These are phyloP conservation scores for Cicer chorassanicum DNA, from an alignment of 306 rosid genomes.

Conservation along the genomic window DNA sequence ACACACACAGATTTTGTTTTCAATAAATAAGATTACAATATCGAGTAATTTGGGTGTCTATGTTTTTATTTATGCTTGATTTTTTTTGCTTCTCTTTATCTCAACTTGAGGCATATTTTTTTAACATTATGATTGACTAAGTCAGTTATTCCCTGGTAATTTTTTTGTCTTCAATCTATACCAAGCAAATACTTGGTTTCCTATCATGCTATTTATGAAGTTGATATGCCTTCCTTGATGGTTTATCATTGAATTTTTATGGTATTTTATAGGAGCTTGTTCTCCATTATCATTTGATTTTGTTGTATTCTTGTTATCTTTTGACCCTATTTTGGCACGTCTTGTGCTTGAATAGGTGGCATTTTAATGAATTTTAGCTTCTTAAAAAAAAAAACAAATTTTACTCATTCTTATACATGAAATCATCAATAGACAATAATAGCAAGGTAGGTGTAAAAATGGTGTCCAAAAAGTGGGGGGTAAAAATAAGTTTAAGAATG, in stretches of 20 bases:
- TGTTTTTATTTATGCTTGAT: neutral
- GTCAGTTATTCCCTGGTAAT: neutral
- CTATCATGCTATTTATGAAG: constrained; percentile 19
- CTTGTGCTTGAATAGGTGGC: too few relatives aligned
- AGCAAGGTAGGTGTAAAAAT: neutral
- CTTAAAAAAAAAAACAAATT: too few relatives aligned
- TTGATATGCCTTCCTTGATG: constrained; percentile 18
- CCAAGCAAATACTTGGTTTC: constrained; percentile 6
- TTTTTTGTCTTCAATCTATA: neutral
- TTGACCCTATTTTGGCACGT: too few relatives aligned
- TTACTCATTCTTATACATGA: neutral
- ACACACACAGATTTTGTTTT: neutral
- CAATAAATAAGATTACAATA: neutral
- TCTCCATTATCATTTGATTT: too few relatives aligned
- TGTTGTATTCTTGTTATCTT: too few relatives aligned
- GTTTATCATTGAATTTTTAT: neutral
- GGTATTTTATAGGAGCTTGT: too few relatives aligned
- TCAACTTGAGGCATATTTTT: neutral
- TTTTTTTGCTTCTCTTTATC: neutral
- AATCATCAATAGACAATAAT: neutral
- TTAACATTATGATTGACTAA: neutral
- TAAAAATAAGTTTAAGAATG: neutral
- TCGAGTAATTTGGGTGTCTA: neutral
- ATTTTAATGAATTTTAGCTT: too few relatives aligned
- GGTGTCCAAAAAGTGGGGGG: neutral